A percentile compares a stretch with the other conserved stretches of the same genome.
Evolutionary conservation across 225 moss, liverwort and hornwort genomes (phyloP).

Genomic region (Ulota crispa): DNA sequence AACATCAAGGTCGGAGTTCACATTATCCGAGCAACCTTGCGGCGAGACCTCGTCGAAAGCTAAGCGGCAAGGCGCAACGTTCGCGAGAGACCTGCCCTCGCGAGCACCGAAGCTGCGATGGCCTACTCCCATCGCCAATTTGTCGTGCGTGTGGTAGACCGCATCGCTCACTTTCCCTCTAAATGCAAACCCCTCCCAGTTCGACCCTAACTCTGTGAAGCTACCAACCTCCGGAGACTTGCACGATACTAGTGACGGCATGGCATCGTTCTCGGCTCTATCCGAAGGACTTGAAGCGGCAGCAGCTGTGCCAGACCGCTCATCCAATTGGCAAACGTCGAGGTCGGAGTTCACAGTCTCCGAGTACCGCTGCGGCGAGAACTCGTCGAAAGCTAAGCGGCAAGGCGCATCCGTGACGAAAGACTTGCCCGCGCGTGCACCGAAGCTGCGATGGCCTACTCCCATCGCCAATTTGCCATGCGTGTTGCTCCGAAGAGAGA

Average conservation of each 20-base stretch:
- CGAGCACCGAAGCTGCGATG: slow-evolving; percentile 17
- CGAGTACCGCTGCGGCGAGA: slow-evolving; percentile 14
- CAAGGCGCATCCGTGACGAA: slow-evolving; percentile 18
- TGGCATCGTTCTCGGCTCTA: background rate
- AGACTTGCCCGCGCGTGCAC: slow-evolving; percentile 13
- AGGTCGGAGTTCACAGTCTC: background rate
- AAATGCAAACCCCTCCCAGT: background rate
- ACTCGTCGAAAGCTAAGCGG: slow-evolving; percentile 18
- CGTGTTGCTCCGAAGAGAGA: background rate
- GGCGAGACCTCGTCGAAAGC: slow-evolving; percentile 26
- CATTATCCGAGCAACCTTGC: background rate
- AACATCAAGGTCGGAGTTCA: background rate
- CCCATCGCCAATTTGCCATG: slow-evolving; percentile 1
- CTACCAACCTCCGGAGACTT: slow-evolving; percentile 32
- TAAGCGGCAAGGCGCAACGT: slow-evolving; percentile 20
- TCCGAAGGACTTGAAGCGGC: background rate
- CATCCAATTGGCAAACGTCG: background rate
- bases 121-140: slow-evolving; percentile 2
- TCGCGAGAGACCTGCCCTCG: slow-evolving; percentile 19
- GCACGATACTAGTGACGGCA: slow-evolving; percentile 15
- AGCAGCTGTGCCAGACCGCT: background rate
- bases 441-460: slow-evolving; percentile 16
- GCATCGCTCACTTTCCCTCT: background rate
- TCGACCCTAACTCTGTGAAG: too few species aligned
- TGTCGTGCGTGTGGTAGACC: background rate